Percentiles rank a stretch among this genome's conserved stretches.
Conservation (phyloP, 495 filamentous ascomycete genomes). For the Penicillium tannophilum region DNA sequence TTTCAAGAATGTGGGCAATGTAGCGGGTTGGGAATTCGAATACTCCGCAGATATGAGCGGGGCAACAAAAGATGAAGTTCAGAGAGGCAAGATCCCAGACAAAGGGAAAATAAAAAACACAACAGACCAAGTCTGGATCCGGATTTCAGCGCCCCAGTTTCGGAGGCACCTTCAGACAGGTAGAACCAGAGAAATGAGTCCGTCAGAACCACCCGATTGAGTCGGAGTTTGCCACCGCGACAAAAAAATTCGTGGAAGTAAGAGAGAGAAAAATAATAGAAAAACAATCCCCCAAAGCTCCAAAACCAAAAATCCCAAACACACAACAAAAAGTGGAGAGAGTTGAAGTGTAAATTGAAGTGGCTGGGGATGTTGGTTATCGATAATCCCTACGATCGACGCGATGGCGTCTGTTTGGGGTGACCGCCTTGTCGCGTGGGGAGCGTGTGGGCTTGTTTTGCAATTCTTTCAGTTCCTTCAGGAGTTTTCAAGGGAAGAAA, state of each 20-base stretch:
- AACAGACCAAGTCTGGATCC: conserved; percentile 26
- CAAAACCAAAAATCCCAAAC: conserved; percentile 9
- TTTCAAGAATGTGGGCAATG: conserved; percentile 15
- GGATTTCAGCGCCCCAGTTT: conserved; percentile 32
- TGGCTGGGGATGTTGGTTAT: conserved; percentile 38
- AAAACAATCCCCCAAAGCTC: neutral
- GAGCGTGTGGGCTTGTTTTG: conserved; percentile 18
- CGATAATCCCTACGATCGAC: conserved; percentile 39
- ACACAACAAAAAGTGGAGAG: neutral
- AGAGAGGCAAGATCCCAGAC: conserved; percentile 1
- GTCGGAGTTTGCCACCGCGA: conserved; percentile 41
- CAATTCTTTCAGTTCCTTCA: neutral
- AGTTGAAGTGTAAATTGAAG: conserved; percentile 16
- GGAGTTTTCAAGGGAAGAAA: neutral
- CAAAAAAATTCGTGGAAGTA: conserved; percentile 15
- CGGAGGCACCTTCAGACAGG: conserved; percentile 30
- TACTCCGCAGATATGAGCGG: conserved; percentile 9
- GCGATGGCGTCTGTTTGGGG: conserved; percentile 39
- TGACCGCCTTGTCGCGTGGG: conserved; percentile 41
- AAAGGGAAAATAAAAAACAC: conserved; percentile 33
- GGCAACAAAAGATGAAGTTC: conserved; percentile 1
- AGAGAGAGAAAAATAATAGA: conserved; percentile 4
- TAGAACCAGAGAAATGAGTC: conserved; percentile 39
- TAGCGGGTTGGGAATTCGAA: conserved; percentile 4
- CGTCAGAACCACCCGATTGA: conserved; percentile 26